Conservation (phyloP, 257 asterid genomes). For the Rubia yunnanensis region DNA sequence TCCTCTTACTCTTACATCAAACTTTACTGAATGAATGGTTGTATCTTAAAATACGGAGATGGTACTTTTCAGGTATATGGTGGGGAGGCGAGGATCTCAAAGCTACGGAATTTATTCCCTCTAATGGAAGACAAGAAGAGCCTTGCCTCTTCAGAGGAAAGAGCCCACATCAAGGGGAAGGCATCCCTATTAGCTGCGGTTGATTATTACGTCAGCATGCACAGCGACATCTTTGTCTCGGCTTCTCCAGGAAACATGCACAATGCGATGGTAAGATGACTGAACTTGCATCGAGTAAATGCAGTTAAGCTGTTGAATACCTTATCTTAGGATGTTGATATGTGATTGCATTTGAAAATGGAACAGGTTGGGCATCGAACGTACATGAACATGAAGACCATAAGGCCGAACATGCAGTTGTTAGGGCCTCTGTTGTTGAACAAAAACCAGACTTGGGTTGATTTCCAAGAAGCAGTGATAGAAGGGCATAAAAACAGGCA, state of each 20-base stretch:
- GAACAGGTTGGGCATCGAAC: constrained; percentile 22
- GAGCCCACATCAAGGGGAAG: constrained; percentile 72
- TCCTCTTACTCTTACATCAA: background rate
- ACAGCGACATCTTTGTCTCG: constrained; percentile 85
- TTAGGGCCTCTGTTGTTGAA: constrained; percentile 87
- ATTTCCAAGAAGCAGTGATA: constrained; percentile 51
- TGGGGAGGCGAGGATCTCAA: constrained; percentile 84
- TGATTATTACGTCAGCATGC: constrained; percentile 93
- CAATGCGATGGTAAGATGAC: constrained; percentile 86
- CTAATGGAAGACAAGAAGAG: constrained; percentile 89
- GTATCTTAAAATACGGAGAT: background rate
- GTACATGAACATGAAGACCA: constrained; percentile 36
- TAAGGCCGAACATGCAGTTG: constrained; percentile 84
- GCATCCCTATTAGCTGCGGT: constrained; percentile 93
- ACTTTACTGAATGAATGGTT: background rate
- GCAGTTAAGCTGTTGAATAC: background rate
- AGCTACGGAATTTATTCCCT: constrained; percentile 69
- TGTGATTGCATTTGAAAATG: background rate
- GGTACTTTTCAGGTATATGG: constrained; percentile 61
- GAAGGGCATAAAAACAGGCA: constrained; percentile 78
- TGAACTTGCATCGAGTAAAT: no score
- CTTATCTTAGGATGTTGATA: background rate
- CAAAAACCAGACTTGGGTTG: constrained; percentile 68
- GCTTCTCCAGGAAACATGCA: constrained; percentile 99
- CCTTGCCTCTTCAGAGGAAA: constrained; percentile 79